Conservation (phyloP, 495 filamentous ascomycete genomes). For the Amphirosellinia nigrospora region DNA sequence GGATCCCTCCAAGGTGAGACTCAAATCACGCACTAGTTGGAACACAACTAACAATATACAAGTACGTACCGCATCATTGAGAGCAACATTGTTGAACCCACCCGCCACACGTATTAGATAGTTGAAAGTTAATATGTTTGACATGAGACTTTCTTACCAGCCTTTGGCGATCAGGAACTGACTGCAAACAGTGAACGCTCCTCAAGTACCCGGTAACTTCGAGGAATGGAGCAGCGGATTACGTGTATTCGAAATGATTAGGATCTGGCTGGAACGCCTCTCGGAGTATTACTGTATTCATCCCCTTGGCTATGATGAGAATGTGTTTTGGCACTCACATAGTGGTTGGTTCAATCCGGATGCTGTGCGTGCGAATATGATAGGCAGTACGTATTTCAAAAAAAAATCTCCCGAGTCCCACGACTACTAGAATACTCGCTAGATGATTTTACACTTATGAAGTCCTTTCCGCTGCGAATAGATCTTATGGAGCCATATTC, state of each 20-base stretch:
- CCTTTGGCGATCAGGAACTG: not conserved
- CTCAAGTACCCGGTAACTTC: not conserved
- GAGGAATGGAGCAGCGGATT: conserved; percentile 25
- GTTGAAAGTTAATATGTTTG: not conserved
- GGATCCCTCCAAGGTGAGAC: conserved; percentile 20
- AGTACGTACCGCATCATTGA: conserved; percentile 1
- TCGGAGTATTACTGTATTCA: not conserved
- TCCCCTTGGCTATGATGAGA: not conserved
- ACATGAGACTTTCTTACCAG: not conserved
- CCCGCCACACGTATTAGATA: not conserved
- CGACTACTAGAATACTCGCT: not conserved
- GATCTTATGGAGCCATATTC: not conserved
- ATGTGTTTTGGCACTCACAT: not conserved
- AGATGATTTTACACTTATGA: not conserved
- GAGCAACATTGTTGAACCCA: not conserved
- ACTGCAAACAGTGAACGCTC: conserved; percentile 16
- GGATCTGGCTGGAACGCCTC: conserved; percentile 25
- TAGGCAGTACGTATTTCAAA: conserved; percentile 23
- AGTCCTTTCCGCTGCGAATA: not conserved
- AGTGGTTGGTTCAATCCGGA: conserved; percentile 32
- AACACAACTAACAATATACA: not conserved
- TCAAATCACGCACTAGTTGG: not conserved
- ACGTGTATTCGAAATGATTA: conserved; percentile 27
- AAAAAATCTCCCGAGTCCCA: too few species aligned
- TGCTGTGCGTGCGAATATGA: conserved; percentile 30